phyloP scores from a whole-genome alignment of 495 filamentous ascomycete genomes.

The Aspergillus steynii region DNA sequence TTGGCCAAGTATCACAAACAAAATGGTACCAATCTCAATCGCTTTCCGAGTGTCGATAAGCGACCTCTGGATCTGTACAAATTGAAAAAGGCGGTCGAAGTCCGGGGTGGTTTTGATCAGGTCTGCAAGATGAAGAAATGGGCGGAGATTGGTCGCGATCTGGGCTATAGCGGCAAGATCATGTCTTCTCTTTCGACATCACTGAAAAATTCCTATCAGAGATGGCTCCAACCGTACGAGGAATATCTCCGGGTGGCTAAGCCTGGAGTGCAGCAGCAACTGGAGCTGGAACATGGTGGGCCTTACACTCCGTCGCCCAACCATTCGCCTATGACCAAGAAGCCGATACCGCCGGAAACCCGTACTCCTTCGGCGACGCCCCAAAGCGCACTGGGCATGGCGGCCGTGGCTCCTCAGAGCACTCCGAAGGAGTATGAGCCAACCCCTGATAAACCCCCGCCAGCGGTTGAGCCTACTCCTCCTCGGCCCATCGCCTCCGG shows the following conservation, averaged over 20 bases:
- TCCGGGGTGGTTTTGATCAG: constrained; percentile 87
- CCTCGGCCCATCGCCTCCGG: constrained; percentile 57
- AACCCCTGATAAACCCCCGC: constrained; percentile 37
- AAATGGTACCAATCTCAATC: constrained; percentile 88
- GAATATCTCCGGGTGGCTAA: constrained; percentile 91
- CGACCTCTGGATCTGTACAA: constrained; percentile 94
- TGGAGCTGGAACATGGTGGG: constrained; percentile 91
- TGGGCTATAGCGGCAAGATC: constrained; percentile 99
- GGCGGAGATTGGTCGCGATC: constrained; percentile 95
- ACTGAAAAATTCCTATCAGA: constrained; percentile 95
- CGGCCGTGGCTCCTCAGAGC: constrained; percentile 66
- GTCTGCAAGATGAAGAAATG: constrained; percentile 99
- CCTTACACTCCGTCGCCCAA: constrained; percentile 91
- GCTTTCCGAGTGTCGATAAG: constrained; percentile 96
- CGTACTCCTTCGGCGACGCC: constrained; percentile 63
- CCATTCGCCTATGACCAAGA: constrained; percentile 76
- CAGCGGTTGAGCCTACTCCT: constrained; percentile 54
- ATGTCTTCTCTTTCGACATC: constrained; percentile 99
- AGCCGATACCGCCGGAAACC: constrained; percentile 56
- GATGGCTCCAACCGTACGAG: constrained; percentile 95
- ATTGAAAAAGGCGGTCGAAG: constrained; percentile 94
- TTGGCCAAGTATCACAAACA: constrained; percentile 96
- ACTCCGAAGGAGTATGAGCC: constrained; percentile 59
- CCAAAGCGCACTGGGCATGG: constrained; percentile 69
- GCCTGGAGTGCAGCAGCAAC: constrained; percentile 93